Conservation (phyloP, 129 eudicot species). For the Smallanthus sonchifolius region DNA sequence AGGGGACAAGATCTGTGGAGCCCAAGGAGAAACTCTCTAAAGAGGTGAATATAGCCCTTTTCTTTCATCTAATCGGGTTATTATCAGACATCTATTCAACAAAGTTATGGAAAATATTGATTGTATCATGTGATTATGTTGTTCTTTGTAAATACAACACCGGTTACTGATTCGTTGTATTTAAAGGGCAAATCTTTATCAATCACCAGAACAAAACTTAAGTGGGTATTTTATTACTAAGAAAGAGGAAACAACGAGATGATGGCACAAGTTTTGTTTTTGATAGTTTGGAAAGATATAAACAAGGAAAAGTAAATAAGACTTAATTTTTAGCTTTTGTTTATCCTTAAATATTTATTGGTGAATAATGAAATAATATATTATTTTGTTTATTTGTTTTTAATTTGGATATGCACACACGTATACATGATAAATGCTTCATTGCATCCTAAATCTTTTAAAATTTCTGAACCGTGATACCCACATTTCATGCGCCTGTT, state of each 20-base stretch:
- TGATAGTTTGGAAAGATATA: neutral
- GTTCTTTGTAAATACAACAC: neutral
- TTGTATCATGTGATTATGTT: neutral
- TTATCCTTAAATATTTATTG: neutral
- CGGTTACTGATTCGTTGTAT: neutral
- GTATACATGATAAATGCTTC: neutral
- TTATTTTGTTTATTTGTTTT: neutral
- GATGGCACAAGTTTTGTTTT: neutral
- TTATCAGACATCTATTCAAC: neutral
- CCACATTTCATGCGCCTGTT: neutral
- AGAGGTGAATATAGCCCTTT: slow-evolving; percentile 40
- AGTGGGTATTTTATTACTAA: neutral
- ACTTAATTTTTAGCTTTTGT: neutral
- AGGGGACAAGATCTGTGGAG: slow-evolving; percentile 58
- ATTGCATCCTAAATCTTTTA: neutral
- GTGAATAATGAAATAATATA: neutral
- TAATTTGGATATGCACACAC: neutral
- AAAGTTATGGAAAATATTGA: neutral
- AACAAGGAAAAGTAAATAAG: neutral
- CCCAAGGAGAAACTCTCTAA: slow-evolving; percentile 47
- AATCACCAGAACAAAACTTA: neutral
- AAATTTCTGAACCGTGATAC: neutral
- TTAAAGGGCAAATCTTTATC: neutral
- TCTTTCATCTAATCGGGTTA: slow-evolving; percentile 5
- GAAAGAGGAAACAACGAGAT: neutral